Conservation (phyloP, 208 protist species). For the Trypanosoma caninum region DNA sequence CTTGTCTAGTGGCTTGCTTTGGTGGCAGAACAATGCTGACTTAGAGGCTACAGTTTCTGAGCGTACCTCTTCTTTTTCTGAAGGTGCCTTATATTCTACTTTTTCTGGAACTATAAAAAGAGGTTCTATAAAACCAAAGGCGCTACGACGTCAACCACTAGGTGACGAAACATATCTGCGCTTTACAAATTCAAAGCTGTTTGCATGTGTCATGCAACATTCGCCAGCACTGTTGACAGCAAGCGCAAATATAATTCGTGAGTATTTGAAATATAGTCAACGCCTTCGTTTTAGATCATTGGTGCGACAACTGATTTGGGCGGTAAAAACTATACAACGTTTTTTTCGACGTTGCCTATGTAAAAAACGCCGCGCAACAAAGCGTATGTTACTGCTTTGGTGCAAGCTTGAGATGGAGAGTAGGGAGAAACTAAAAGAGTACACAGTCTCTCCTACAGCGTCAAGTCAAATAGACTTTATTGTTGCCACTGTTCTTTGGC, state of each 20-base stretch:
- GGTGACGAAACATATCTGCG: constrained; percentile 30
- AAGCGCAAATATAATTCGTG: constrained; percentile 19
- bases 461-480: constrained; percentile 58
- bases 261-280: constrained; percentile 30
- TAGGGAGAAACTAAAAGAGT: constrained; percentile 54
- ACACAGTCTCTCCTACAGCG: constrained; percentile 39
- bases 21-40: too few species aligned
- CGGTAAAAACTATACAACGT: constrained; percentile 51
- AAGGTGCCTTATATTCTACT: too few species aligned
- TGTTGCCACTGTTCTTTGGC: constrained; percentile 67
- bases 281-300: constrained; percentile 12
- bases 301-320: constrained; percentile 25
- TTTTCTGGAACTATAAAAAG: not conserved
- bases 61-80: too few species aligned
- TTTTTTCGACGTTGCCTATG: constrained; percentile 65
- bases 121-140: not conserved
- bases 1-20: too few species aligned
- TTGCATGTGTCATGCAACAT: constrained; percentile 31
- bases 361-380: constrained; percentile 51
- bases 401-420: constrained; percentile 59
- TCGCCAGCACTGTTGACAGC: constrained; percentile 21
- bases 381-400: constrained; percentile 64
- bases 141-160: constrained; percentile 15
- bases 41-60: too few species aligned
- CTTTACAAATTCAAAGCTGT: constrained; percentile 41